phyloP scores from a whole-genome alignment of 371 early-diverging fungal species.

The Sporodiniella umbellata region DNA sequence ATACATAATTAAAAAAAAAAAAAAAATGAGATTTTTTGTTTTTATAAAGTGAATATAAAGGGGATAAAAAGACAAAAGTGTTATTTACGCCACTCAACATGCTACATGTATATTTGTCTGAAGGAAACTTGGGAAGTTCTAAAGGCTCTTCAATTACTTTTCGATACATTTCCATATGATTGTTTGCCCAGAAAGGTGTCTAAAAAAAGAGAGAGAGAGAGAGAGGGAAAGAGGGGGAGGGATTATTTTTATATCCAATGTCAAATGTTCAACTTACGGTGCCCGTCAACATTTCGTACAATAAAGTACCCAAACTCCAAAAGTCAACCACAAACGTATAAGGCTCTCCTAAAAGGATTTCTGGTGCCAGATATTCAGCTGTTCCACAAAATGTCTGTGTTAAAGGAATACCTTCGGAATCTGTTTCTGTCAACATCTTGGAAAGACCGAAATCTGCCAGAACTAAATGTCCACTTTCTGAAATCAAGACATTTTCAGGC shows the following conservation, averaged over 20 bases:
- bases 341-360: conserved; percentile 76
- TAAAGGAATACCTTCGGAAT: conserved; percentile 23
- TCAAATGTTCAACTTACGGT: conserved; percentile 45
- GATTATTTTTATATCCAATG: too few species aligned
- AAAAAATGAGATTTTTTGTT: not conserved
- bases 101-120: conserved; percentile 50
- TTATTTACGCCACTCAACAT: conserved; percentile 62
- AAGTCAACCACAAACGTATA: conserved; percentile 93
- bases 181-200: conserved; percentile 84
- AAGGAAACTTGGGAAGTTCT: conserved; percentile 63
- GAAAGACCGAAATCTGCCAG: conserved; percentile 88
- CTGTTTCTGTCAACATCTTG: conserved; percentile 52
- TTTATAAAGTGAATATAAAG: too few species aligned
- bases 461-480: conserved; percentile 79
- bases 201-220: conserved; percentile 14
- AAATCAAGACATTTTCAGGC: conserved; percentile 82
- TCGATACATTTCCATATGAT: conserved; percentile 76
- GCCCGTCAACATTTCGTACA: conserved; percentile 83
- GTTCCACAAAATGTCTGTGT: conserved; percentile 96
- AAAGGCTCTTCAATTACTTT: conserved; percentile 74
- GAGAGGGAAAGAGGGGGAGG: not conserved
- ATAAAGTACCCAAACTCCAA: conserved; percentile 95
- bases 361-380: conserved; percentile 90
- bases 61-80: not conserved
- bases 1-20: too few species aligned